A percentile compares a stretch with the other conserved stretches of the same genome.
phyloP scores from a whole-genome alignment of 2,329 filamentous ascomycete species.

The Pseudogymnoascus sp. region DNA sequence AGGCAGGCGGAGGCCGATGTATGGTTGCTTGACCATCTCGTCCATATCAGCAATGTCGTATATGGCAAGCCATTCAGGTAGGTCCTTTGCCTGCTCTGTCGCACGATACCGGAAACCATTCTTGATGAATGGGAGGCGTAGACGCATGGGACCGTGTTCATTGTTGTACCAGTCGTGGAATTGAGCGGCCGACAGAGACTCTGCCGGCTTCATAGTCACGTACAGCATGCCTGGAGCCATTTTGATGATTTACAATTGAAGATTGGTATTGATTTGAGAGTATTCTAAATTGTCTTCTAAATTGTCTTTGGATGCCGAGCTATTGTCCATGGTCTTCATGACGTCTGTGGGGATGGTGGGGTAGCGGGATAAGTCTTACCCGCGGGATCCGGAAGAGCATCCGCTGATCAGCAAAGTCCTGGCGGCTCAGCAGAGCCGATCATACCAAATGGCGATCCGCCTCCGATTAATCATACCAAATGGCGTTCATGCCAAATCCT shows the following conservation, averaged over 20 bases:
- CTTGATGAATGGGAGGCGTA: slow-evolving; percentile 64
- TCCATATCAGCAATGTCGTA: slow-evolving; percentile 76
- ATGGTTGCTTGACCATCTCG: slow-evolving; percentile 61
- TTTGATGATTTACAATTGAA: not conserved
- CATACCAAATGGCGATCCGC: slow-evolving; percentile 87
- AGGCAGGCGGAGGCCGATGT: slow-evolving; percentile 55
- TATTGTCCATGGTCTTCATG: not conserved
- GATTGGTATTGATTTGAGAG: not conserved
- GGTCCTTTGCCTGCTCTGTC: slow-evolving; percentile 44
- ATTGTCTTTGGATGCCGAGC: not conserved
- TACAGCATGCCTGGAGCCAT: slow-evolving; percentile 60
- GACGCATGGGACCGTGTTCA: slow-evolving; percentile 76
- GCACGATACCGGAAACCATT: slow-evolving; percentile 77
- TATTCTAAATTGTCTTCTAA: not conserved
- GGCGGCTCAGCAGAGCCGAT: slow-evolving; percentile 37
- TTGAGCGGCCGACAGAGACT: slow-evolving; percentile 50
- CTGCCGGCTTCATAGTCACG: slow-evolving; percentile 77
- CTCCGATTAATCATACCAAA: slow-evolving; percentile 68
- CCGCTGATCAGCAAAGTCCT: not conserved
- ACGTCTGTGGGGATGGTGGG: not conserved
- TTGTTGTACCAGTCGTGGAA: slow-evolving; percentile 96
- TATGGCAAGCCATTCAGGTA: slow-evolving; percentile 67
- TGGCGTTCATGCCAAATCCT: slow-evolving; percentile 95
- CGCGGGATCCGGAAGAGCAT: not conserved
- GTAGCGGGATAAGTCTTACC: not conserved